Percentiles rank a stretch among this genome's conserved stretches.
phyloP scores from a whole-genome alignment of 2,329 filamentous ascomycete species.

The Colletotrichum liriopes region DNA sequence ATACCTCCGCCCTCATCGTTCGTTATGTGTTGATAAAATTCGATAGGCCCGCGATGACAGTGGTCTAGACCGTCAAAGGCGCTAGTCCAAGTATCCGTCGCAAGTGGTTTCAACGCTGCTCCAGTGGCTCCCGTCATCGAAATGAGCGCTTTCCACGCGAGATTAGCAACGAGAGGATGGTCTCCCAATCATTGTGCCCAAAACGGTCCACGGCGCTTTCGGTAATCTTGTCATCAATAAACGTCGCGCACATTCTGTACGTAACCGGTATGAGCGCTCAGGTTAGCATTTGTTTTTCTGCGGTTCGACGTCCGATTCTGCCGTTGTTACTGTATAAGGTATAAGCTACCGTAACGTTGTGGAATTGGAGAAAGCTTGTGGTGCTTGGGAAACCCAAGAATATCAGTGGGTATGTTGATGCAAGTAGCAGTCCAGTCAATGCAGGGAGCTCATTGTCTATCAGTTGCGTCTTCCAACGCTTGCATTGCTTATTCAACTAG shows the following conservation, averaged over 20 bases:
- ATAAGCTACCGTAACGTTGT: constrained; percentile 8
- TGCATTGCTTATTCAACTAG: constrained; percentile 30
- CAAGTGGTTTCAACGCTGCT: constrained; percentile 24
- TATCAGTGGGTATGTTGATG: constrained; percentile 23
- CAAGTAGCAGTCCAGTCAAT: too few relatives aligned
- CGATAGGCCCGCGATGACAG: constrained; percentile 1
- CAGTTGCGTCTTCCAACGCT: constrained; percentile 20
- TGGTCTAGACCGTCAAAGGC: constrained; percentile 14
- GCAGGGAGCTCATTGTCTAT: too few relatives aligned
- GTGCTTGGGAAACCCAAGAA: constrained; percentile 16
- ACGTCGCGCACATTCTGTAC: neutral
- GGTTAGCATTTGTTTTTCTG: neutral
- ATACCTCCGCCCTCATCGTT: constrained; percentile 4
- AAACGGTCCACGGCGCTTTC: neutral
- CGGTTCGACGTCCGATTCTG: constrained; percentile 14
- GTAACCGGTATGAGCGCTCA: constrained; percentile 21
- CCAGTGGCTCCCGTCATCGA: constrained; percentile 32
- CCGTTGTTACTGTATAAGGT: neutral
- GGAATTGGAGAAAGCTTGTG: constrained; percentile 20
- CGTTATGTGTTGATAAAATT: constrained; percentile 7
- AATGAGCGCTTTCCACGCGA: constrained; percentile 41
- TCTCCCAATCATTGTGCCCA: constrained; percentile 33
- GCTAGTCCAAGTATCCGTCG: constrained; percentile 22
- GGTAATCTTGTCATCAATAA: constrained; percentile 14
- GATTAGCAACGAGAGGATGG: constrained; percentile 32